A percentile compares a stretch with the other conserved stretches of the same genome.
These are phyloP conservation scores for Yamadazyma nakazawae DNA, from an alignment of 805 yeast species.

Conservation along the genomic window DNA sequence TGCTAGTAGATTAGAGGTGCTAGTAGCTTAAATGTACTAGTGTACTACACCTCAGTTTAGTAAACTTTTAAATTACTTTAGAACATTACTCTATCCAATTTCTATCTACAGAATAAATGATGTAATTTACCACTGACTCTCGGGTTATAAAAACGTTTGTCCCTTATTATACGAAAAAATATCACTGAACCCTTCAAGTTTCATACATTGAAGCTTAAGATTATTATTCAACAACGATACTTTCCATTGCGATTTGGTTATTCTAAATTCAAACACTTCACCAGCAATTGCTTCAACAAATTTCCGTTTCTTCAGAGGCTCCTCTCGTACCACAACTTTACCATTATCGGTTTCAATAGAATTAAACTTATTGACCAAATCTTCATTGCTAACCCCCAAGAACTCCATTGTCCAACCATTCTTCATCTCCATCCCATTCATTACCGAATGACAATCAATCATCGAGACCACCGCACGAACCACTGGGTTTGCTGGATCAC, in stretches of 20 bases:
- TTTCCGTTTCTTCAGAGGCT: slow-evolving; percentile 12
- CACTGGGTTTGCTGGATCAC: slow-evolving; percentile 10
- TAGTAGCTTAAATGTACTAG: no score
- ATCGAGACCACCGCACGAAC: slow-evolving; percentile 24
- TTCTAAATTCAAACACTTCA: slow-evolving; percentile 41
- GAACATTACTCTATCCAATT: no score
- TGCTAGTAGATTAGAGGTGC: no score
- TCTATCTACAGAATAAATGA: no score
- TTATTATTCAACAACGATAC: slow-evolving; percentile 15
- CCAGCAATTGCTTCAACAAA: slow-evolving; percentile 18
- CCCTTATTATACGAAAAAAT: slow-evolving; percentile 6
- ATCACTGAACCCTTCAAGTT: slow-evolving; percentile 27
- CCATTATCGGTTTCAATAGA: not conserved
- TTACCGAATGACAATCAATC: slow-evolving; percentile 24
- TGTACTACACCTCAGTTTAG: no score
- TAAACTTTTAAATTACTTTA: no score
- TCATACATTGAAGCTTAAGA: slow-evolving; percentile 23
- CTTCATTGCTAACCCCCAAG: slow-evolving; percentile 4
- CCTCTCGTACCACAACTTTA: not conserved
- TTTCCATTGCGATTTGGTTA: slow-evolving; percentile 44
- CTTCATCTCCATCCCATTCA: slow-evolving; percentile 35
- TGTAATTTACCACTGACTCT: no score
- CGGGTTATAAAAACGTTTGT: not conserved
- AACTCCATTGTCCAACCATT: slow-evolving; percentile 33
- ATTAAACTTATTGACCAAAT: not conserved